Evolutionary conservation across 208 protist genomes (phyloP).

Genomic region (Sergeia podlipaevii): DNA sequence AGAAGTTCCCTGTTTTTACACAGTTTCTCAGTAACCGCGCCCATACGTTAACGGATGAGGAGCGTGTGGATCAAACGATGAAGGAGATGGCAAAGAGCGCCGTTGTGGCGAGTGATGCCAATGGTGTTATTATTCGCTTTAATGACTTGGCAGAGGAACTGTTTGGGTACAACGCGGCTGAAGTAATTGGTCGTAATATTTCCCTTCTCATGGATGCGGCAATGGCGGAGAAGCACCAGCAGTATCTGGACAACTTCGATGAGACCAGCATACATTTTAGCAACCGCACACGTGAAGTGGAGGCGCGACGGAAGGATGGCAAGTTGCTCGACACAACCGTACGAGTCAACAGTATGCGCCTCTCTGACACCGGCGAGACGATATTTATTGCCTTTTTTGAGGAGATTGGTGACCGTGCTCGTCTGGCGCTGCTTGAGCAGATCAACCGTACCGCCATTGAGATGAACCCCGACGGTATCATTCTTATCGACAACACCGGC

Average conservation of each 20-base stretch:
- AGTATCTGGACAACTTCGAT: background rate
- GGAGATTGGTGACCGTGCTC: slow-evolving; percentile 5
- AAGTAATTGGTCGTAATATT: slow-evolving; percentile 11
- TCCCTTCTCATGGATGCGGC: slow-evolving; percentile 1
- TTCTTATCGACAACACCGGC: slow-evolving; percentile 12
- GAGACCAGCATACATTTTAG: too few species aligned
- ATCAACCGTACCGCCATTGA: slow-evolving; percentile 6
- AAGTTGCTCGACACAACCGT: slow-evolving; percentile 13
- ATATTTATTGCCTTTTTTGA: slow-evolving; percentile 16
- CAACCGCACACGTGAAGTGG: slow-evolving; percentile 1
- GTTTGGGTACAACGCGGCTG: slow-evolving; percentile 15
- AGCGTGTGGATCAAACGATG: slow-evolving; percentile 3
- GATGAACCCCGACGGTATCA: slow-evolving; percentile 7
- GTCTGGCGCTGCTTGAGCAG: slow-evolving; percentile 4
- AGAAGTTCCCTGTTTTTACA: background rate
- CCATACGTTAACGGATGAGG: background rate
- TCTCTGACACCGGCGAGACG: slow-evolving; percentile 6
- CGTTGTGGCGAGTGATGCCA: slow-evolving; percentile 9
- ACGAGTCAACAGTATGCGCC: slow-evolving; percentile 2
- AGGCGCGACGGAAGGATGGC: slow-evolving; percentile 12
- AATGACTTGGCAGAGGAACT: slow-evolving; percentile 14
- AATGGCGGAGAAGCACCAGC: background rate
- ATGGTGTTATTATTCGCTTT: slow-evolving; percentile 16
- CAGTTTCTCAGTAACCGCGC: slow-evolving; percentile 6
- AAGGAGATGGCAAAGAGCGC: slow-evolving; percentile 5